Base-by-base conservation (phyloP, 768 basidiomycete genomes). In the Boletus insuetus region DNA sequence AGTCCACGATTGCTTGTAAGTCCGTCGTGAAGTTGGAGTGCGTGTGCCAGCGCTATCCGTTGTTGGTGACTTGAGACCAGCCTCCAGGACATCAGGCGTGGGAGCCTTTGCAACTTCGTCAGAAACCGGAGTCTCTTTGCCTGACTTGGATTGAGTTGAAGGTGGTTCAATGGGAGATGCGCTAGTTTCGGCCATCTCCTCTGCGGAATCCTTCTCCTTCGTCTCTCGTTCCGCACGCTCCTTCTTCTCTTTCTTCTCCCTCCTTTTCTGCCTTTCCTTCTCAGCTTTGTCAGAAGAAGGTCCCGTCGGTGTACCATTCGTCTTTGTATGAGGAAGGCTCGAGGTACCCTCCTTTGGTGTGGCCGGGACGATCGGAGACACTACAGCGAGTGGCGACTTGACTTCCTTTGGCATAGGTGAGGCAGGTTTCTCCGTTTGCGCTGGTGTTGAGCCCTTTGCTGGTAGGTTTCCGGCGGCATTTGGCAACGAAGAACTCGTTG, bases 1-100 rank as follows among this genome's bases (percentile, higher is more conserved):
- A 9, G 92, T 94, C 86, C 86, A 91, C 6, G 91, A 90, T 69
- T 89, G 83, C 39, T 89, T 78, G 29, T 80, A 74, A 0, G 82
- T 80, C 53, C 82, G 80, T 45, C 78, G 78, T 35, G 79, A 79
- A 50, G 84, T 89, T 19, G 91, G 91, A 26, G 91, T 92, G 52
- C 89, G 80, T 22, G 76, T 73, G 10, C 89, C 88, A 0, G 80
- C 69, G 32, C 82, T 82, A 50, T 84, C 85, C 26, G 82, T 79
- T 16, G 74, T 73, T 16, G 83, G 82, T 16, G 80, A 83, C 68
- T 83, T 86, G 50, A 78, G 66, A 46, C 76, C 79, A 54, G 49
- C 38, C 17, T 70, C 66, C 12, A 55, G 42, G 12, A 49, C 65
- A 24, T 71, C 69, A 26, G 73, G 65, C 5, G 61, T 64, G 11